Conservation (phyloP, 257 asterid species). For the Penstemon davidsonii region DNA sequence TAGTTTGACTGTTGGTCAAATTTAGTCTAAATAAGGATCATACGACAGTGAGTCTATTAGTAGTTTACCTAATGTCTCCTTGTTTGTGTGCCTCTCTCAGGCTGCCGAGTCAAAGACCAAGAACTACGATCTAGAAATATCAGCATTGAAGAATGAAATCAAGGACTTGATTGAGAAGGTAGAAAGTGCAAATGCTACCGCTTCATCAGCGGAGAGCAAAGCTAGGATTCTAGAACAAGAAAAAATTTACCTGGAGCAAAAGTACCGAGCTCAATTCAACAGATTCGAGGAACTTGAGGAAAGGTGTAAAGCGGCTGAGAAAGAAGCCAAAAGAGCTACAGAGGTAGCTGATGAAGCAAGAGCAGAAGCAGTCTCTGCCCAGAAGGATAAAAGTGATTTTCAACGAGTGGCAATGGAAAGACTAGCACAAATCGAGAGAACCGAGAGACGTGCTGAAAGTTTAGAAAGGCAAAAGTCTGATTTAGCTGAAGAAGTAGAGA, state of each 20-base stretch:
- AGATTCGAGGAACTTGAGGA: conserved; percentile 79
- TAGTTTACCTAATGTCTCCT: background rate
- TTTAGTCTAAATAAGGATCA: conserved; percentile 1
- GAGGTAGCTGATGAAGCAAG: conserved; percentile 92
- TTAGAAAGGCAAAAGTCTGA: conserved; percentile 67
- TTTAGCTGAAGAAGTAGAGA: conserved; percentile 55
- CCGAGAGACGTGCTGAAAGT: conserved; percentile 67
- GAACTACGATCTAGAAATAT: conserved; percentile 69
- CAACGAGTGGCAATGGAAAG: conserved; percentile 85
- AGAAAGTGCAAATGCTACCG: conserved; percentile 53
- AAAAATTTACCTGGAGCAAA: conserved; percentile 77
- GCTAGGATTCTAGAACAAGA: conserved; percentile 80
- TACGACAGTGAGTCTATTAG: background rate
- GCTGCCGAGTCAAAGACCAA: conserved; percentile 84
- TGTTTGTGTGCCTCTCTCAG: conserved; percentile 38
- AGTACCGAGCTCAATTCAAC: conserved; percentile 60
- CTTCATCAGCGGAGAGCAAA: conserved; percentile 75
- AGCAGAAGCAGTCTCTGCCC: conserved; percentile 84
- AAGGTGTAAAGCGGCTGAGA: conserved; percentile 84
- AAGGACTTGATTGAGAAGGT: conserved; percentile 62
- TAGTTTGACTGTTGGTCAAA: background rate
- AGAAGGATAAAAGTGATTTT: conserved; percentile 67
- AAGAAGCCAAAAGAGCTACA: conserved; percentile 77
- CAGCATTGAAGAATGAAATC: conserved; percentile 55
- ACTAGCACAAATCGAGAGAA: conserved; percentile 75